Conservation (phyloP, 768 basidiomycete genomes). For the Mycena alexandri region DNA sequence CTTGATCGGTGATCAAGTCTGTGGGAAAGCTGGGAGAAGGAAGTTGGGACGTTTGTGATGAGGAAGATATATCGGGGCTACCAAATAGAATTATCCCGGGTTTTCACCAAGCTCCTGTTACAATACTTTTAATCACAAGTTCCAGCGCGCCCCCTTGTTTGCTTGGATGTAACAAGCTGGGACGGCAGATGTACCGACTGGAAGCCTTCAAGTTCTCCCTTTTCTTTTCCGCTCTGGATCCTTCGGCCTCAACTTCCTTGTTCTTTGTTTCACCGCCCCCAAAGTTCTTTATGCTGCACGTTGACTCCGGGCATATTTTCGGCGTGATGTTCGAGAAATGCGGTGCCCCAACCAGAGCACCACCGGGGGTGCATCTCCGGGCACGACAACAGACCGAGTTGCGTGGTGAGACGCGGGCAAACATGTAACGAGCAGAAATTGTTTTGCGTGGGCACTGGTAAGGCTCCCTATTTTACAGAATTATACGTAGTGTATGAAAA, state of each 20-base stretch:
- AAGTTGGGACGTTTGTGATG: too few species aligned
- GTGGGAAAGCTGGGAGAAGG: too few species aligned
- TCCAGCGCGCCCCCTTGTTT: slow-evolving; percentile 41
- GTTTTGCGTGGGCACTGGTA: too few species aligned
- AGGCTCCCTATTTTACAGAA: neutral
- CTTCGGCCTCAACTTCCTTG: slow-evolving; percentile 36
- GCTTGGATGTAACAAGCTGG: slow-evolving; percentile 44
- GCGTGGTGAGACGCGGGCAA: slow-evolving; percentile 37
- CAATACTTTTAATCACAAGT: too few species aligned
- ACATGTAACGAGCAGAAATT: slow-evolving; percentile 17
- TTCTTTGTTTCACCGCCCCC: slow-evolving; percentile 40
- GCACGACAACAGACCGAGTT: slow-evolving; percentile 34
- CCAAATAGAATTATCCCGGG: too few species aligned
- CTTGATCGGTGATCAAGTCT: slow-evolving; percentile 8
- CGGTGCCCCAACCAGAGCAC: slow-evolving; percentile 41
- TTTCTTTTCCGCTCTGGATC: slow-evolving; percentile 40
- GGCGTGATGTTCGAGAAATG: slow-evolving; percentile 33
- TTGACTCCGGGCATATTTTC: slow-evolving; percentile 30
- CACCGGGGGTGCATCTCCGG: slow-evolving; percentile 26
- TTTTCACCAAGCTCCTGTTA: neutral
- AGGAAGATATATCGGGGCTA: too few species aligned
- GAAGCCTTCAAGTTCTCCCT: slow-evolving; percentile 44
- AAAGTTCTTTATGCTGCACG: slow-evolving; percentile 40
- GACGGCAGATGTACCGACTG: slow-evolving; percentile 46
- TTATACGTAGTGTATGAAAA: neutral